phyloP scores from a whole-genome alignment of 2,329 filamentous ascomycete species.

The Fusarium hainanense region DNA sequence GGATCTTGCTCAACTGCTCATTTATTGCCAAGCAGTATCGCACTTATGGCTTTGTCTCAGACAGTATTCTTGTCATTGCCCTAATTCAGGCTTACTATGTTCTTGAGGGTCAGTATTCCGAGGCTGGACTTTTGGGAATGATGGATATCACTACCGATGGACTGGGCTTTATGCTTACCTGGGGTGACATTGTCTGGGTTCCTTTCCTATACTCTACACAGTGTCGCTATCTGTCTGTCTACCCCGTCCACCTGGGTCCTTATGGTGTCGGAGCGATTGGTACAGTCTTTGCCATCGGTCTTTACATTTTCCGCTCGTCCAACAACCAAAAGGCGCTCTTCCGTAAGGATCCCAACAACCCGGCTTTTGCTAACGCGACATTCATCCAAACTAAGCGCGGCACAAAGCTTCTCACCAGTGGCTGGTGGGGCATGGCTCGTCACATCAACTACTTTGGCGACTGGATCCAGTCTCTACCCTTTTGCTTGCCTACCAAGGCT shows the following conservation, averaged over 20 bases:
- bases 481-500: slow-evolving; percentile 83
- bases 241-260: slow-evolving; percentile 79
- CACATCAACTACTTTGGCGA: slow-evolving; percentile 96
- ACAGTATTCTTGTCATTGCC: slow-evolving; percentile 83
- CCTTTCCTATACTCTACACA: slow-evolving; percentile 88
- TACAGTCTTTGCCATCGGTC: slow-evolving; percentile 73
- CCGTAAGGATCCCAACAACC: slow-evolving; percentile 83
- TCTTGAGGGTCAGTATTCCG: slow-evolving; percentile 84
- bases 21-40: slow-evolving; percentile 89
- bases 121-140: slow-evolving; percentile 85
- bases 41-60: slow-evolving; percentile 80
- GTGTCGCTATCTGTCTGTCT: slow-evolving; percentile 81
- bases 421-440: slow-evolving; percentile 90
- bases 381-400: slow-evolving; percentile 86
- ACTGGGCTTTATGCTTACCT: slow-evolving; percentile 91
- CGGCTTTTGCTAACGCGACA: slow-evolving; percentile 77
- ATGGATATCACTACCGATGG: slow-evolving; percentile 93
- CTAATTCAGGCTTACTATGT: slow-evolving; percentile 82
- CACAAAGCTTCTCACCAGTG: slow-evolving; percentile 80
- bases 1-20: slow-evolving; percentile 83
- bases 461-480: slow-evolving; percentile 90
- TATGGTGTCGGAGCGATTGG: slow-evolving; percentile 71
- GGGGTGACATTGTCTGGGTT: slow-evolving; percentile 91
- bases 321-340: slow-evolving; percentile 96
- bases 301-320: slow-evolving; percentile 86